Evolutionary conservation across 768 basidiomycete genomes (phyloP).

Genomic region (Dioszegia aurantiaca): DNA sequence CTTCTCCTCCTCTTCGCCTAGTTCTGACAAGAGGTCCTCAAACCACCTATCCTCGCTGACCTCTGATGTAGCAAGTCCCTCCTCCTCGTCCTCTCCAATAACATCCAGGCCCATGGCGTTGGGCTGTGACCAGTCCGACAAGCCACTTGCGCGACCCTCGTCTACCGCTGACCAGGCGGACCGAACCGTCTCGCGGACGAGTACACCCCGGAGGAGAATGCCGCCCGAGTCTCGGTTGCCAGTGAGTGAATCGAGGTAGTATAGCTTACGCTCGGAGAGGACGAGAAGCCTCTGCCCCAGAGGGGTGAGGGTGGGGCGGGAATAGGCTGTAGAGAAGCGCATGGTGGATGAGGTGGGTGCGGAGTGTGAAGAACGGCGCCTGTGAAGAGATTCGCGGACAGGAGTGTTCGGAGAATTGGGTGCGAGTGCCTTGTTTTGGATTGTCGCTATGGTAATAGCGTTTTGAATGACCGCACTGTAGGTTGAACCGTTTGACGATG

Average conservation of each 20-base stretch:
- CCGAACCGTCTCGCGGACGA: conserved; percentile 36
- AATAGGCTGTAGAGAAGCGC: conserved; percentile 34
- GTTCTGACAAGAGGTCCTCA: conserved; percentile 32
- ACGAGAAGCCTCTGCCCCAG: conserved; percentile 37
- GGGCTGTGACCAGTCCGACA: conserved; percentile 30
- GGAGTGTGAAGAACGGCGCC: too few species aligned
- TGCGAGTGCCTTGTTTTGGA: background rate
- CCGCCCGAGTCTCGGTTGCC: conserved; percentile 24
- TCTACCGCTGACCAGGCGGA: conserved; percentile 45
- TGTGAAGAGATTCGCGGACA: too few species aligned
- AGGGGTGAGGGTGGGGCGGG: conserved; percentile 37
- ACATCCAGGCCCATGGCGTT: conserved; percentile 41
- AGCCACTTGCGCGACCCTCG: conserved; percentile 21
- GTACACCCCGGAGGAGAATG: conserved; percentile 29
- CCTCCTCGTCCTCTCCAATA: conserved; percentile 43
- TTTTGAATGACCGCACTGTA: too few species aligned
- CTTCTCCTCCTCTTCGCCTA: conserved; percentile 33
- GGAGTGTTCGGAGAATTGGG: too few species aligned
- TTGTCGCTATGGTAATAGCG: background rate
- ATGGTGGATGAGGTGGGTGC: conserved; percentile 3
- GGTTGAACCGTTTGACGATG: conserved; percentile 8
- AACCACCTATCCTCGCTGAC: conserved; percentile 38
- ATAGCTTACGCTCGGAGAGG: conserved; percentile 41
- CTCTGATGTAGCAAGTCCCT: conserved; percentile 16
- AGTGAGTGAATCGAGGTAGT: conserved; percentile 22